Evolutionary conservation across 306 rosid species (phyloP).

Genomic region (Prosopis cineraria): DNA sequence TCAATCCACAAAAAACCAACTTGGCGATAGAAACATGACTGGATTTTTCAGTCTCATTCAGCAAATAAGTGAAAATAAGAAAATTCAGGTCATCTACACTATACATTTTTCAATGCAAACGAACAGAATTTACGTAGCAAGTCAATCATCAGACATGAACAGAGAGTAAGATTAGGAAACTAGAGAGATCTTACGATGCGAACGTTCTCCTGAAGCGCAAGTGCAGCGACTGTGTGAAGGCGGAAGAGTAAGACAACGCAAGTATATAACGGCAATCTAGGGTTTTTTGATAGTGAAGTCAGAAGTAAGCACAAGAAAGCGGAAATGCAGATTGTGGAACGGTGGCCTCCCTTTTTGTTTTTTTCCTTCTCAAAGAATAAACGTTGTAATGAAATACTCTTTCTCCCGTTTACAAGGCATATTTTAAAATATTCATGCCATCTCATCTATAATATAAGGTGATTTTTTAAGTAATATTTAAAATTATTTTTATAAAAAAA

Average conservation of each 20-base stretch:
- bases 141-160: neutral
- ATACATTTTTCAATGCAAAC: neutral
- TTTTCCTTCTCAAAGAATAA: no score
- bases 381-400: no score
- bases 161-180: neutral
- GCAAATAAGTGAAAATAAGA: neutral
- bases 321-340: fast-evolving
- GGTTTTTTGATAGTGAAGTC: neutral
- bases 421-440: no score
- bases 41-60: neutral
- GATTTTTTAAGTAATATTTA: no score
- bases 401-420: no score
- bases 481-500: no score
- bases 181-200: conserved; percentile 16
- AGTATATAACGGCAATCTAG: neutral
- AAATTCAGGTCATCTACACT: neutral
- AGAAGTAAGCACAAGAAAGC: no score
- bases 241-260: neutral
- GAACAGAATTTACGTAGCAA: neutral
- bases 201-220: conserved; percentile 27
- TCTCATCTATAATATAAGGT: no score
- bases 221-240: neutral
- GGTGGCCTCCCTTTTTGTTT: neutral
- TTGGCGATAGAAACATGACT: neutral
- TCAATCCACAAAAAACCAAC: neutral